A percentile compares a stretch with the other conserved stretches of the same genome.
These are phyloP conservation scores for Leptomonas seymouri DNA, from an alignment of 208 protist species.

Conservation along the genomic window DNA sequence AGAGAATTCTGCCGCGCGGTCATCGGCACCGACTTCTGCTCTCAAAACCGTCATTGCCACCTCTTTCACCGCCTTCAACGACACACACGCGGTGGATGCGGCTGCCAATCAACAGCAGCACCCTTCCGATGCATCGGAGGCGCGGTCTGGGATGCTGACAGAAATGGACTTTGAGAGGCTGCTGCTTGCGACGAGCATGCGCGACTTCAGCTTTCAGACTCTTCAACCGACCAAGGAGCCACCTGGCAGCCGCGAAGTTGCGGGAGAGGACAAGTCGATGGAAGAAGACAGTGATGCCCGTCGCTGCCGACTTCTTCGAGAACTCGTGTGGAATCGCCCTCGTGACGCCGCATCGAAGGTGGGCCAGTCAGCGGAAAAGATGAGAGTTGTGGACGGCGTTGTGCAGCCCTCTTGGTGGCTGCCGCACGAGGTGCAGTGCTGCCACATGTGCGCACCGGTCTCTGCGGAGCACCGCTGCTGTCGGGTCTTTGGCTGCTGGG, in stretches of 20 bases:
- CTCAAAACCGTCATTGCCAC: no score
- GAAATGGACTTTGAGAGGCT: constrained; percentile 14
- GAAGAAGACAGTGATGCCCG: constrained; percentile 24
- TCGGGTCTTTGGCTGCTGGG: constrained; percentile 53
- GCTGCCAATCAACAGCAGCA: background rate
- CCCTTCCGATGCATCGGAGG: background rate
- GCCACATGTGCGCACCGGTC: constrained; percentile 35
- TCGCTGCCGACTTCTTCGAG: constrained; percentile 63
- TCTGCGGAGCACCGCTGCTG: constrained; percentile 37
- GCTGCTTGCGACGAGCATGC: constrained; percentile 1
- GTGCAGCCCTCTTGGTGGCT: constrained; percentile 20
- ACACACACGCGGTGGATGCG: no score
- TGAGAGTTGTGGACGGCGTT: background rate
- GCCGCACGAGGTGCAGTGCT: constrained; percentile 40
- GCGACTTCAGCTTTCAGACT: constrained; percentile 2
- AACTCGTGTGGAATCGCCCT: constrained; percentile 77
- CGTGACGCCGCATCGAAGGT: constrained; percentile 1
- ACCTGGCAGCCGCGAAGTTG: background rate
- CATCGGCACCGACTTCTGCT: background rate
- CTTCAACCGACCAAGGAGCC: background rate
- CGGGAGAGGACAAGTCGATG: background rate
- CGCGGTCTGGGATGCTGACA: background rate
- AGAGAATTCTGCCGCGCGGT: background rate
- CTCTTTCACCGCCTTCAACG: no score
- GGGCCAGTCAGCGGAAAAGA: background rate